Evolutionary conservation across 1,284 basidiomycete genomes (phyloP), one percentile per base, ranked within the genome.

Genomic region (Blastosporella zonata): DNA sequence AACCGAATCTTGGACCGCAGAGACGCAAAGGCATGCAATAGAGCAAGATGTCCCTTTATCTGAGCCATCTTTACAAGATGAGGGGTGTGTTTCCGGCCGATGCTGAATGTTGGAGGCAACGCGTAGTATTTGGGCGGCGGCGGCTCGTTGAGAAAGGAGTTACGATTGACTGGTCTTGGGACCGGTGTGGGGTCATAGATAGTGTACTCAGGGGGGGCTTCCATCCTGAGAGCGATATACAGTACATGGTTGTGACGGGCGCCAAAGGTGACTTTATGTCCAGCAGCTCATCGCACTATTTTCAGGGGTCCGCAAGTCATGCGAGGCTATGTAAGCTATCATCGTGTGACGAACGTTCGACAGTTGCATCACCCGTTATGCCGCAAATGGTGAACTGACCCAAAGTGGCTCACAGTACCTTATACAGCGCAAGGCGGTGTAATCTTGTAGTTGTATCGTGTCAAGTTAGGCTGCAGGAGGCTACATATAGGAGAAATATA

Each of bases 31-130:
- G 59, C 55, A 53, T 60, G 50, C 15, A 67, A 45, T 1, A 67
- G 53, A 0, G 61, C 57, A 7, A 67, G 58, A 36, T 67, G 66
- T 1, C 62, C 62, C 41, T 62, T 64, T 17, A 66, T 50, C 40
- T 65, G 52, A 3, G 46, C 33, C n/a, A 61, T 46, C 0, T 47
- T 55, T 13, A 67, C 62, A 1, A 67, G 47, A 13, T 60, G 60
- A 17, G 36, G 15, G 1, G 43, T 48, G 10, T 37, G 39, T 17
- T 27, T 23, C 12, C 21, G 28, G 2, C 53, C 53, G 7, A 57
- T 48, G 31, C 21, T 34, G 36, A 55, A 55, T 2, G 45, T 45
- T 4, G 31, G 27, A 13, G 54, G 54, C 23, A 54, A 43, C 0
- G 49, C 33, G 18, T 55, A 55, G 36, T 40, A 22, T 15, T 29